Evolutionary conservation across 495 filamentous ascomycete species (phyloP).

Genomic region (Thermothielavioides terrestris): DNA sequence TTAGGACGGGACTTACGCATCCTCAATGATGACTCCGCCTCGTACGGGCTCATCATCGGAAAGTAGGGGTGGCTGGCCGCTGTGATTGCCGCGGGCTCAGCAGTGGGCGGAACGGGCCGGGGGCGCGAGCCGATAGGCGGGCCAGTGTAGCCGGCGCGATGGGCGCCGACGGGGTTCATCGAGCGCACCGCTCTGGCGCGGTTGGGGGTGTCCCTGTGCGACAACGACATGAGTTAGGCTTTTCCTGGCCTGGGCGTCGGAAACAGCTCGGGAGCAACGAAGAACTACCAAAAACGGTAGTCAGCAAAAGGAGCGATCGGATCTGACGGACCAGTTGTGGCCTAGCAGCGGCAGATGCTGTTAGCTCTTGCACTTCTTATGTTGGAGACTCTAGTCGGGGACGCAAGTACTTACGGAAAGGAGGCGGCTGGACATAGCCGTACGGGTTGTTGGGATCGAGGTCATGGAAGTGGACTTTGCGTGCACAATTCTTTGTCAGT

Average conservation of each 20-base stretch:
- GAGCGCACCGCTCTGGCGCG: background rate
- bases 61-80: background rate
- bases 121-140: constrained; percentile 11
- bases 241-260: no score
- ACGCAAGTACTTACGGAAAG: constrained; percentile 19
- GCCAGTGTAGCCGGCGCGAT: background rate
- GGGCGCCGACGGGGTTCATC: background rate
- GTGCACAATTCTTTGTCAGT: background rate
- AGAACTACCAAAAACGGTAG: no score
- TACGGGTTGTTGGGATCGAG: constrained; percentile 13
- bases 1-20: constrained; percentile 1
- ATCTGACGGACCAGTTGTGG: constrained; percentile 11
- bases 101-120: background rate
- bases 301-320: no score
- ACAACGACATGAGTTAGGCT: no score
- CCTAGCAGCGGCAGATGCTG: background rate
- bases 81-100: background rate
- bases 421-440: constrained; percentile 13
- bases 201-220: constrained; percentile 10
- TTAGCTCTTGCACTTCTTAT: no score
- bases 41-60: constrained; percentile 17
- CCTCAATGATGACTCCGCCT: constrained; percentile 10
- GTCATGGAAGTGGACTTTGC: background rate
- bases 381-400: background rate
- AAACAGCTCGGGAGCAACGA: no score